Conservation (phyloP, 108 stramenopile species). For the Seminavis robusta region DNA sequence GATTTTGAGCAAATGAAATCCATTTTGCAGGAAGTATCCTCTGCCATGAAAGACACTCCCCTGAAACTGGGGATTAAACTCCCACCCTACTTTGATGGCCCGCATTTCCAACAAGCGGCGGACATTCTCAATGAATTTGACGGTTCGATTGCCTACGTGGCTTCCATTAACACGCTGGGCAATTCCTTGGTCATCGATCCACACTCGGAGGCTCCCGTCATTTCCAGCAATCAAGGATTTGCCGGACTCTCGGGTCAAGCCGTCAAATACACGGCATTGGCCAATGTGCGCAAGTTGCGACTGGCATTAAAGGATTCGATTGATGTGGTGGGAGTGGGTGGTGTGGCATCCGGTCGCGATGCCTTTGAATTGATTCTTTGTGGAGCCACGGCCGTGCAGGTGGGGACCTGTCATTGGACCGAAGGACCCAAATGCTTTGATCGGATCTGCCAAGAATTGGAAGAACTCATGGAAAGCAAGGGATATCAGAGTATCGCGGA, state of each 20-base stretch:
- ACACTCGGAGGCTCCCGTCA: slow-evolving; percentile 62
- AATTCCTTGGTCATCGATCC: slow-evolving; percentile 78
- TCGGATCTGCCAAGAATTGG: slow-evolving; percentile 74
- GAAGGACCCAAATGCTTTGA: slow-evolving; percentile 92
- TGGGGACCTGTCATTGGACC: slow-evolving; percentile 90
- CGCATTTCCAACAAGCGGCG: slow-evolving; percentile 78
- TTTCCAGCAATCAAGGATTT: slow-evolving; percentile 77
- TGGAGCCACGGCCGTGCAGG: slow-evolving; percentile 87
- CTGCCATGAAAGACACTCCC: slow-evolving; percentile 23
- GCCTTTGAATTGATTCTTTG: slow-evolving; percentile 82
- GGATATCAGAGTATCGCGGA: slow-evolving; percentile 68
- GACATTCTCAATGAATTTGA: slow-evolving; percentile 74
- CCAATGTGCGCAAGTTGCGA: slow-evolving; percentile 81
- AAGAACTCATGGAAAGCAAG: slow-evolving; percentile 57
- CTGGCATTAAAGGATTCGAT: slow-evolving; percentile 63
- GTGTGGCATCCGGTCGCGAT: slow-evolving; percentile 70
- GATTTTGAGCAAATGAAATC: slow-evolving; percentile 87
- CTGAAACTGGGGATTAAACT: slow-evolving; percentile 69
- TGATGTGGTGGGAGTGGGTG: slow-evolving; percentile 90
- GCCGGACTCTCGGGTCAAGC: slow-evolving; percentile 85
- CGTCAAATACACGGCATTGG: slow-evolving; percentile 85
- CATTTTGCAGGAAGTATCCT: slow-evolving; percentile 60
- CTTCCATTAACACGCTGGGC: slow-evolving; percentile 86
- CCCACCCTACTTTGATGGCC: slow-evolving; percentile 90
- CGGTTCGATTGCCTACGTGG: slow-evolving; percentile 52